Evolutionary conservation across 495 filamentous ascomycete species (phyloP).

Genomic region (Penicillium herquei): DNA sequence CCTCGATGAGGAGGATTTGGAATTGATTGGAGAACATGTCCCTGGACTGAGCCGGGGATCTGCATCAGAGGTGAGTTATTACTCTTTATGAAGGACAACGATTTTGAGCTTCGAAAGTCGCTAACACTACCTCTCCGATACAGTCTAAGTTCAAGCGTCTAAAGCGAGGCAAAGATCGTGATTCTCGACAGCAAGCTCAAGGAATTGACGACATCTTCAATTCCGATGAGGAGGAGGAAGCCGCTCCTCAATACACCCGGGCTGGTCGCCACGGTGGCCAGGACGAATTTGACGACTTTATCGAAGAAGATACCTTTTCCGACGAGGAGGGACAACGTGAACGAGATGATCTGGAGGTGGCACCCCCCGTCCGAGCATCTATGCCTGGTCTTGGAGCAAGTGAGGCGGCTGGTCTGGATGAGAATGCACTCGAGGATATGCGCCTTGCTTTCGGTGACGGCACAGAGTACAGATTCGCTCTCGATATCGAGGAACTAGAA

Average conservation of each 20-base stretch:
- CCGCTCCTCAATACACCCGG: conserved; percentile 54
- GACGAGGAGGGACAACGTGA: conserved; percentile 77
- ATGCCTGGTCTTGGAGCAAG: conserved; percentile 55
- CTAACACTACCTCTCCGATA: conserved; percentile 5
- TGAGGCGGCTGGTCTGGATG: conserved; percentile 76
- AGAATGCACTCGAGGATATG: conserved; percentile 91
- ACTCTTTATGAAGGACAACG: neutral
- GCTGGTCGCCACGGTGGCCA: conserved; percentile 51
- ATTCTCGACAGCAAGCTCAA: conserved; percentile 55
- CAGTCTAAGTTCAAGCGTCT: conserved; percentile 92
- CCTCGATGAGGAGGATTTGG: conserved; percentile 93
- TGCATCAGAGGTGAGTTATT: conserved; percentile 53
- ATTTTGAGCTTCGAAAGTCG: neutral
- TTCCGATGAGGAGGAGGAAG: conserved; percentile 86
- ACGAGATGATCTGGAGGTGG: conserved; percentile 85
- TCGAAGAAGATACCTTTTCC: conserved; percentile 90
- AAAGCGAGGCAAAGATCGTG: conserved; percentile 82
- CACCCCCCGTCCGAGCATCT: conserved; percentile 64
- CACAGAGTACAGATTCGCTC: conserved; percentile 89
- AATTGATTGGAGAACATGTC: conserved; percentile 80
- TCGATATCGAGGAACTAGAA: conserved; percentile 74
- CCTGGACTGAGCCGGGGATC: conserved; percentile 65
- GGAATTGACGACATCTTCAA: conserved; percentile 85
- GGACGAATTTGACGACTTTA: conserved; percentile 95
- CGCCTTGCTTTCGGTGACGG: conserved; percentile 92